Evolutionary conservation across 192 early-diverging fungal species (phyloP), one percentile per base, ranked within the genome.

Genomic region (Coemansia sp.): DNA sequence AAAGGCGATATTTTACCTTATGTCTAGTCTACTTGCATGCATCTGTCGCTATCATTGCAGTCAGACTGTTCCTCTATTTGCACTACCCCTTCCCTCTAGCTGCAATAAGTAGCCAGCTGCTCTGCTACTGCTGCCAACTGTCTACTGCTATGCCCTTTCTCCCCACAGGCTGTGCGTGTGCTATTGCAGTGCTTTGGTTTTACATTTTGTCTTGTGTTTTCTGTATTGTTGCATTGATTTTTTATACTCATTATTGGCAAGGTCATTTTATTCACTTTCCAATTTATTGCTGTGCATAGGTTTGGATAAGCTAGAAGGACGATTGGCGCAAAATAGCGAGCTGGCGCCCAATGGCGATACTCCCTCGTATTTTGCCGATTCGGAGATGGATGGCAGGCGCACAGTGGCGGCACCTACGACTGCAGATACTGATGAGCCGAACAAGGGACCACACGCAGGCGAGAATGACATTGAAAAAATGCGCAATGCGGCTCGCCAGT

Each of bases 311-410:
- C 46, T 69, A 63, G 59, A 64, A 27, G 57, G 70, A 20, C 66
- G 30, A 57, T 62, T 70, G 6, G 53, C 61, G 23, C 69, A 25
- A 32, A 46, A 56, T 8, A 23, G 22, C 63, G 39, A 30, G 22
- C 55, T 59, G 8, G 33, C 70, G 33, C 36, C 59, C 25, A 59
- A 75, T 64, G 67, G 63, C 55, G 61, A 46, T 30, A 32, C 60
- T 10, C 63, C 70, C 14, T 33, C 67, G 21, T 75, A 81, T 46
- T 75, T 65, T 70, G 78, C 73, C 29, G 78, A 75, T 46, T 64
- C 69, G 6, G 78, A 81, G 55, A 81, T 69, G 70, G 73, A 75
- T 22, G 65, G 59, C 57, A 59, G 46, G 24, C 58, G 73, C 72
- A 53, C 36, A 36, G 52, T 59, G 10, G 50, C 39, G 39, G 39